Percentiles rank a stretch among this genome's conserved stretches.
Conservation (phyloP, 108 stramenopile genomes). For the Fistulifera pelliculosa region DNA sequence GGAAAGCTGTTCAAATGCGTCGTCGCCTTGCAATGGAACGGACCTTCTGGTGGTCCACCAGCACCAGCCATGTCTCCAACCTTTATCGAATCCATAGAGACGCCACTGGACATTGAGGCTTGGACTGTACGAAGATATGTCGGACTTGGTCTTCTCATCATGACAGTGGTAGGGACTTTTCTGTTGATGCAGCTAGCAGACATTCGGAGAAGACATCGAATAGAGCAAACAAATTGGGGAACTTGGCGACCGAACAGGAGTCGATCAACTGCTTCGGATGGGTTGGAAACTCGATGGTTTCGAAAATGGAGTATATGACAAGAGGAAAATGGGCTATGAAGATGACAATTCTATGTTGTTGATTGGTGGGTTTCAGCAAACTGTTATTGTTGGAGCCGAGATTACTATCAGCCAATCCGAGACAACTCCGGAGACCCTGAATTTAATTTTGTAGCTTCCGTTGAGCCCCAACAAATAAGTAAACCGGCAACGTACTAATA, state of each 20-base stretch:
- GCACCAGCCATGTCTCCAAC: no score
- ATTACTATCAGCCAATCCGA: conserved; percentile 4
- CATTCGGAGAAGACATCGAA: neutral
- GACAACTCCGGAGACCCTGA: no score
- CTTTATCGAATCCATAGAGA: neutral
- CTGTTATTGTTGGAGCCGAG: conserved; percentile 3
- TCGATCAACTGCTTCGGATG: neutral
- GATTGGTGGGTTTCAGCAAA: conserved; percentile 1
- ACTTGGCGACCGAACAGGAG: conserved; percentile 5
- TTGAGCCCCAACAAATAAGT: no score
- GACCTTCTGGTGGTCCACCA: no score
- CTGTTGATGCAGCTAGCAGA: neutral
- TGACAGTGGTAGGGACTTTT: neutral
- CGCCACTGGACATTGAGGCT: conserved; percentile 1
- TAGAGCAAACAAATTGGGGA: neutral
- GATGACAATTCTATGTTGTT: conserved; percentile 11
- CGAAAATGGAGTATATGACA: conserved; percentile 8
- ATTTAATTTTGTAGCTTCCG: no score
- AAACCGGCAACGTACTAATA: no score
- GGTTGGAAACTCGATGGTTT: conserved; percentile 2
- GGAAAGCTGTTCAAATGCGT: no score
- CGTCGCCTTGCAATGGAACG: no score
- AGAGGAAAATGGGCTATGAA: conserved; percentile 4
- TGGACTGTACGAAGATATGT: conserved; percentile 6
- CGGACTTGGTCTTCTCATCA: conserved; percentile 4